phyloP scores from a whole-genome alignment of 306 rosid genomes.

The Lathyrus sativus region DNA sequence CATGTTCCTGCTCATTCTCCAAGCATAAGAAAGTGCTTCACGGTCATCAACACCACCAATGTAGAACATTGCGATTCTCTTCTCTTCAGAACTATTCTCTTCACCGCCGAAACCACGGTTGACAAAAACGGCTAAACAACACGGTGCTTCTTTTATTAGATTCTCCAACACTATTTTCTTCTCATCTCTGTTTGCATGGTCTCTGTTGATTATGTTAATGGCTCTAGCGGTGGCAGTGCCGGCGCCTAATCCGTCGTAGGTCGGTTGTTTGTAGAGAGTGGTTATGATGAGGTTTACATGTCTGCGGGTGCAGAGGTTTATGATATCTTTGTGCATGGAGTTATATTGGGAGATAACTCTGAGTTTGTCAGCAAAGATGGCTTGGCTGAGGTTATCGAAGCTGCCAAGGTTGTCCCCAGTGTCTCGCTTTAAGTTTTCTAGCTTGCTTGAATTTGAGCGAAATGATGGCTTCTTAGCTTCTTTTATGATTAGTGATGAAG shows the following conservation, averaged over 20 bases:
- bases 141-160: conserved; percentile 30
- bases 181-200: conserved; percentile 31
- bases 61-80: conserved; percentile 40
- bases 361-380: conserved; percentile 45
- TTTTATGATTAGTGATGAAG: conserved; percentile 40
- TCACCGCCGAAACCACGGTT: conserved; percentile 34
- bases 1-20: conserved; percentile 44
- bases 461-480: conserved; percentile 31
- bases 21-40: conserved; percentile 48
- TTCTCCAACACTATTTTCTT: conserved; percentile 40
- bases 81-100: conserved; percentile 13
- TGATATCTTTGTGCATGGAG: conserved; percentile 49
- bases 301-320: conserved; percentile 29
- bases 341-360: conserved; percentile 38
- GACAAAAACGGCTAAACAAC: conserved; percentile 43
- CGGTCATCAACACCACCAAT: conserved; percentile 44
- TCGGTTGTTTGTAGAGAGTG: conserved; percentile 44
- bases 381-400: conserved; percentile 48
- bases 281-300: conserved; percentile 36
- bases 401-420: conserved; percentile 31
- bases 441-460: not conserved
- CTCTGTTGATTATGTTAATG: conserved; percentile 45
- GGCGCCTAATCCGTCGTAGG: conserved; percentile 43
- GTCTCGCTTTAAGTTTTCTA: not conserved
- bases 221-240: conserved; percentile 48